These are phyloP conservation scores for Saitozyma sp. DNA, from an alignment of 768 basidiomycete genomes.

Conservation along the genomic window DNA sequence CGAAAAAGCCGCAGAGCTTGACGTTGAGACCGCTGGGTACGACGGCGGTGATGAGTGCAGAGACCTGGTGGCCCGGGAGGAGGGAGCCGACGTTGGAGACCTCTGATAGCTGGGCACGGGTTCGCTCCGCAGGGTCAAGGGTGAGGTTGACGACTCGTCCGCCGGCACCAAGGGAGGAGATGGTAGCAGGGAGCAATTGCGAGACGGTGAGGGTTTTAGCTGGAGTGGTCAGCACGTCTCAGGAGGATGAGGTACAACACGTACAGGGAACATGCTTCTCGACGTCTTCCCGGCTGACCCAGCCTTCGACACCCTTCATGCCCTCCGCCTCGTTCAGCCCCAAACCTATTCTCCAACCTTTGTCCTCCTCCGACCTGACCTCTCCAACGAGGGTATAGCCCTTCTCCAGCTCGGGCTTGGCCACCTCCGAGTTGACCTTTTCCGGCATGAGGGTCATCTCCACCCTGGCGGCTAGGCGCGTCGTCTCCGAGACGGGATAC, in stretches of 20 bases:
- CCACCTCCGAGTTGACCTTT: conserved; percentile 77
- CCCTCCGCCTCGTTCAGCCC: conserved; percentile 58
- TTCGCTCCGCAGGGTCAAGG: conserved; percentile 54
- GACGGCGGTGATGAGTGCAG: conserved; percentile 75
- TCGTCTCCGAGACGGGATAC: conserved; percentile 49
- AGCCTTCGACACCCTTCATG: conserved; percentile 66
- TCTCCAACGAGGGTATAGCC: conserved; percentile 62
- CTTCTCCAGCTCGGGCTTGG: conserved; percentile 69
- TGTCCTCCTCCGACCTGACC: conserved; percentile 84
- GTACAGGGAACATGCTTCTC: conserved; percentile 52
- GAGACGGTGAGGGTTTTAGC: conserved; percentile 62
- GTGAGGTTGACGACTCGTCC: conserved; percentile 75
- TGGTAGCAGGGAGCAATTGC: conserved; percentile 65
- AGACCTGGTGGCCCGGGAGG: conserved; percentile 80
- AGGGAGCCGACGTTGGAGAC: conserved; percentile 75
- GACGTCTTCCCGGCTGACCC: conserved; percentile 75
- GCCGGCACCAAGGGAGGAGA: conserved; percentile 70
- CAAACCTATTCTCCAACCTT: conserved; percentile 86
- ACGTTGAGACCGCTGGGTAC: conserved; percentile 75
- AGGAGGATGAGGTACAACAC: conserved; percentile 8
- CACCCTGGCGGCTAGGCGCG: conserved; percentile 55
- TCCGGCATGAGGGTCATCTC: conserved; percentile 83
- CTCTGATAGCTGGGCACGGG: conserved; percentile 64
- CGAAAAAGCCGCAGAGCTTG: conserved; percentile 87
- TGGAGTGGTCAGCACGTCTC: conserved; percentile 16